These are phyloP conservation scores for Syzygium oleosum DNA, from an alignment of 345 rosid species.

Conservation along the genomic window DNA sequence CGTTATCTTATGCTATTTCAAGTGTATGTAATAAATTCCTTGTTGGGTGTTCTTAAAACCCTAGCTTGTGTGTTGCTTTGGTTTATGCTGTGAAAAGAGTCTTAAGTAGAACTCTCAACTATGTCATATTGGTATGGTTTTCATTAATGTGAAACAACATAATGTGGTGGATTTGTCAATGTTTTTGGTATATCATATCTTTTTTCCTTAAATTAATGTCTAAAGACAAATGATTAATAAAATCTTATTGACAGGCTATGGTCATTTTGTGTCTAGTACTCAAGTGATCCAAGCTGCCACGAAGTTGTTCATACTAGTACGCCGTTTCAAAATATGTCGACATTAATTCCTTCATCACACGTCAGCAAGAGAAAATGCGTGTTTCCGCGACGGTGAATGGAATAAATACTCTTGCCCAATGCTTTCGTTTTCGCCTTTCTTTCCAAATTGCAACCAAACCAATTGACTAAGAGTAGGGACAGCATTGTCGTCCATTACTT, in stretches of 20 bases:
- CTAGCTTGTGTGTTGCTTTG: not conserved
- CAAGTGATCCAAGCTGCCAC: not conserved
- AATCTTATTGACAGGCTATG: not conserved
- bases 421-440: not conserved
- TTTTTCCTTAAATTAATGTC: not conserved
- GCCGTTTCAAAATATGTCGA: too few relatives aligned
- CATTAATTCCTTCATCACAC: not conserved
- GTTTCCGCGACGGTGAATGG: not conserved
- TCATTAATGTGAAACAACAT: not conserved
- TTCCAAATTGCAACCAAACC: not conserved
- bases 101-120: not conserved
- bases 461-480: not conserved
- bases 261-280: not conserved
- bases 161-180: not conserved
- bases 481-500: not conserved
- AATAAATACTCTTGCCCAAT: not conserved
- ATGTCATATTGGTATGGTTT: not conserved
- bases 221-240: not conserved
- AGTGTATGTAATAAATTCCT: not conserved
- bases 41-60: not conserved
- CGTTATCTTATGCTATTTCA: not conserved
- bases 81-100: not conserved
- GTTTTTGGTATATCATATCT: not conserved
- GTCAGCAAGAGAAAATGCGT: not conserved
- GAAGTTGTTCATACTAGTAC: not conserved